Percentiles rank a stretch among this genome's conserved stretches.
Conservation (phyloP, 2,329 filamentous ascomycete species). For the Stemphylium vesicarium region DNA sequence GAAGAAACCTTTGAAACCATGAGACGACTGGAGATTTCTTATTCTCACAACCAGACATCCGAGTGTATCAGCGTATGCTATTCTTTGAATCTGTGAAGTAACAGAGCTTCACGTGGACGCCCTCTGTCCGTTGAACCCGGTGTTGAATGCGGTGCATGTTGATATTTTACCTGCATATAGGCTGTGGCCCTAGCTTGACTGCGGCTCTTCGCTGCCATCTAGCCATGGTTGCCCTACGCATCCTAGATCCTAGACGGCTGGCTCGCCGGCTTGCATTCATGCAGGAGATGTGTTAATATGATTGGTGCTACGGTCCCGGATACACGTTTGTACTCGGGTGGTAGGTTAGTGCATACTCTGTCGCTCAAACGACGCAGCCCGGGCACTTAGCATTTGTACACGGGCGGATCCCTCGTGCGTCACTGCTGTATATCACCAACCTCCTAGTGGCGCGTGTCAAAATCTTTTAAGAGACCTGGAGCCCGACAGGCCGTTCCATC, state of each 20-base stretch:
- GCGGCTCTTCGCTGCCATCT: constrained; percentile 15
- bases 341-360: constrained; percentile 24
- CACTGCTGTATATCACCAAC: constrained; percentile 17
- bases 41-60: not conserved
- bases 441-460: constrained; percentile 8
- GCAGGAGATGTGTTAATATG: constrained; percentile 19
- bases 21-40: not conserved
- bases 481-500: constrained; percentile 1
- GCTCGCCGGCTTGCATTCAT: constrained; percentile 13
- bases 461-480: constrained; percentile 4
- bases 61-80: too few relatives aligned
- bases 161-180: constrained; percentile 26
- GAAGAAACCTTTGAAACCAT: not conserved
- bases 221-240: not conserved
- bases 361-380: constrained; percentile 30
- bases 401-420: constrained; percentile 29
- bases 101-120: too few relatives aligned
- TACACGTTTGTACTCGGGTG: constrained; percentile 31
- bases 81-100: not conserved
- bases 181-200: constrained; percentile 15
- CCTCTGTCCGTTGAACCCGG: not conserved
- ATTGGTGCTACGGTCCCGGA: constrained; percentile 32
- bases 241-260: not conserved
- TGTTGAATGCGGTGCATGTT: constrained; percentile 1
- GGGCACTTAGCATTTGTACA: constrained; percentile 35